Percentiles rank a stretch among this genome's conserved stretches.
Conservation (phyloP, 352 stramenopile genomes). For the Phytophthora crassamura region DNA sequence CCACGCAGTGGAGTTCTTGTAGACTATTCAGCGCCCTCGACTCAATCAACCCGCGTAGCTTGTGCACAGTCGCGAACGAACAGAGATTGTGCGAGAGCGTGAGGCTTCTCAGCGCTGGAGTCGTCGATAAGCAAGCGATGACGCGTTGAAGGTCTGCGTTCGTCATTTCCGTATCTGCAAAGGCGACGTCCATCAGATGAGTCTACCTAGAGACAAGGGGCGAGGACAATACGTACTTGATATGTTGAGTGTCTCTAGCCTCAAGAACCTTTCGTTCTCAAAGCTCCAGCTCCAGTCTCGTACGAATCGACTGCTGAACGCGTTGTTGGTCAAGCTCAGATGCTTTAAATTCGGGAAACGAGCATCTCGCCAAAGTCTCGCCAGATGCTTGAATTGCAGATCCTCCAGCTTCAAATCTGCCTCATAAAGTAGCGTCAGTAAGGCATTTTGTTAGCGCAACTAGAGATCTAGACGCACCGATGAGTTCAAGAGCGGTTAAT, state of each 20-base stretch:
- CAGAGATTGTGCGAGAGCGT: slow-evolving; percentile 57
- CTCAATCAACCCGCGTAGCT: slow-evolving; percentile 38
- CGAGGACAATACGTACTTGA: slow-evolving; percentile 34
- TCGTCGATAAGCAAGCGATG: slow-evolving; percentile 45
- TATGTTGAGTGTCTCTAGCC: slow-evolving; percentile 48
- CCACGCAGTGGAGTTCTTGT: slow-evolving; percentile 47
- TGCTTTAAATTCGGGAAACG: slow-evolving; percentile 44
- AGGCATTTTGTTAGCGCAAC: no score
- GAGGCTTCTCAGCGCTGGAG: slow-evolving; percentile 39
- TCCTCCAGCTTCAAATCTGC: slow-evolving; percentile 53
- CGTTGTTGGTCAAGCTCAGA: slow-evolving; percentile 46
- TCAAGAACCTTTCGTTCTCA: slow-evolving; percentile 46
- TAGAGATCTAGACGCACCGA: slow-evolving; percentile 15
- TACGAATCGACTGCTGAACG: slow-evolving; percentile 71
- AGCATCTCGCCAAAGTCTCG: slow-evolving; percentile 53
- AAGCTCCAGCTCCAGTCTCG: slow-evolving; percentile 65
- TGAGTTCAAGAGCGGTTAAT: slow-evolving; percentile 43
- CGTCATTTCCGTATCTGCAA: slow-evolving; percentile 49
- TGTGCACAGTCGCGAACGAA: slow-evolving; percentile 34
- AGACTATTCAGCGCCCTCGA: slow-evolving; percentile 25
- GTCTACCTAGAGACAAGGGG: background rate
- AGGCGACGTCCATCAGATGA: background rate
- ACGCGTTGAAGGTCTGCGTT: slow-evolving; percentile 67
- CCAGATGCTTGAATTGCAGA: slow-evolving; percentile 52
- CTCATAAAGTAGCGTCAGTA: no score